Evolutionary conservation across 768 basidiomycete genomes (phyloP), one percentile per base, ranked within the genome.

Genomic region (Chalciporus chontae): DNA sequence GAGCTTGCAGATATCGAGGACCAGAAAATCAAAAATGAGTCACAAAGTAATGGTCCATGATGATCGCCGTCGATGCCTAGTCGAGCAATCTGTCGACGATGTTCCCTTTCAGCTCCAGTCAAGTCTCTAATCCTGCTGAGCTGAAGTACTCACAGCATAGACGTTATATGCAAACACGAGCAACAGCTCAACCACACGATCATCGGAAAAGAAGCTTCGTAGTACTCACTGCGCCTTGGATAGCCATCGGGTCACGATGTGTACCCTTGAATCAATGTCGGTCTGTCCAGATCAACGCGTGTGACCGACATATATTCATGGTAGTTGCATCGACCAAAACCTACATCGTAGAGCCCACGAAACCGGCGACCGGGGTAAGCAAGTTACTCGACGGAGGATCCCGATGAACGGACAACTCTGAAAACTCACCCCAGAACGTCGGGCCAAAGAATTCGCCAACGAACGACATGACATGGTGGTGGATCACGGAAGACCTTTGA

Each of bases 251-350:
- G 6, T 36, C 34, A 15, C 34, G 34, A 36, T 26, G 48, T 40
- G 31, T 52, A 43, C 24, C 43, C 47, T 38, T 49, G 52, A 19
- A 45, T 43, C 38, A 48, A 43, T n/a, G 51, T 53, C 24, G 8
- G 52, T 17, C 43, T 53, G 18, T 8, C 34, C 5, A 32, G 26
- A 34, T 4, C 24, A 24, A n/a, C 17, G 17, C 36, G 23, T 5
- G 36, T 47, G 9, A 51, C n/a, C 6, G 10, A 26, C 31, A 31
- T 11, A 31, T 11, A 31, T 31, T 31, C 31, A 21, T 31, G 9
- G 38, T 13, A 29, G 17, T 15, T 17, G 19, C 19, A 31, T 8
- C 9, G 29, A 31, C 19, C 40, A 3, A 23, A 36, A 41, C 45
- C 45, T 37, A 52, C 45, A 13, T 10, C 3, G 36, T 47, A 13